Base-by-base conservation (phyloP, 2,329 filamentous ascomycete genomes). In the Pseudodiploospora longispora region DNA sequence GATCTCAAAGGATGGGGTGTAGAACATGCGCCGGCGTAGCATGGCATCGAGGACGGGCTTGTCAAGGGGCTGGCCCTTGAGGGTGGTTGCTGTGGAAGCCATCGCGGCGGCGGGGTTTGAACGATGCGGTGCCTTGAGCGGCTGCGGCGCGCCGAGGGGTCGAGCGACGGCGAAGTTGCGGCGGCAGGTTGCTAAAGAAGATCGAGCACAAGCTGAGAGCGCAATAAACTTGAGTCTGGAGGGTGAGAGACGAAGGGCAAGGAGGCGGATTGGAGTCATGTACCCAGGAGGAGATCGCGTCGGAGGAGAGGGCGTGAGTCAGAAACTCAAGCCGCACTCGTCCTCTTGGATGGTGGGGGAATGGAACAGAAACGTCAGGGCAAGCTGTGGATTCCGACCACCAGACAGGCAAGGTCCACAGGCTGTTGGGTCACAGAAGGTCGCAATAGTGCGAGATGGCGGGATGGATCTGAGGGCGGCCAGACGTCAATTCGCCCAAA, bases 1-100 rank as follows among this genome's bases (percentile, higher is more conserved):
- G 59, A 95, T 91, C 68, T 97, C 93, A 67, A 96, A 97, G 44
- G 89, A 83, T 43, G 90, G 90, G 51, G 90, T 95, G 70, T 93
- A 95, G 75, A 97, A 97, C 70, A 91, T 75, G 65, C 89, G 85
- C 53, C 90, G 85, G 54, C 85, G 82, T 57, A 97, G 82, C 60
- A 97, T 79, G 49, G 82, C 85, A 62, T 97, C 93, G 60, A 97
- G 80, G 46, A 79, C 72, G 47, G 76, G 71, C 59, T 88, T 82
- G 68, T 97, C 89, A 57, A 98, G 83, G 68, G 87, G 82, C 74
- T 95, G 83, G 58, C 91, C 93, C 69, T 85, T 90, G 62, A 88
- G 81, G 48, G 89, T 95, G 53, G 86, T 93, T 31, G 74, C 72
- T 45, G 69, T 64, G 46, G 72, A 65, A 40, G 70, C 65, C 74